Evolutionary conservation across 2,329 filamentous ascomycete genomes (phyloP).

Genomic region (Lanzia echinophila): DNA sequence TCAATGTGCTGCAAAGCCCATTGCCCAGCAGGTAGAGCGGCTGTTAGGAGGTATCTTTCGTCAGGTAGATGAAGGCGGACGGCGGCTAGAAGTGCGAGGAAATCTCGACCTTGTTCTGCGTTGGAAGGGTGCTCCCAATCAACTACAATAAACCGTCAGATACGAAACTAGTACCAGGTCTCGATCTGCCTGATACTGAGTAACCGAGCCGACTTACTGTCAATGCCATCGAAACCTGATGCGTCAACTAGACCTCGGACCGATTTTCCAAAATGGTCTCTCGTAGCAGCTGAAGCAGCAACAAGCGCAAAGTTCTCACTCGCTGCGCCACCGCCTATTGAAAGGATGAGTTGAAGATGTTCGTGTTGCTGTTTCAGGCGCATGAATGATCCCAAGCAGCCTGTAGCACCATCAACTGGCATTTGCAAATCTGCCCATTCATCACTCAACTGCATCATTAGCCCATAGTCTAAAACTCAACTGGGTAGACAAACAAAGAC

Average conservation of each 20-base stretch:
- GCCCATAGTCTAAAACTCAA: neutral
- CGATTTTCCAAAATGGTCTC: constrained; percentile 65
- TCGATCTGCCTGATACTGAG: neutral
- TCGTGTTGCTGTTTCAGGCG: constrained; percentile 64
- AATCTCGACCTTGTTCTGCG: constrained; percentile 60
- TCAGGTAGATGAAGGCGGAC: constrained; percentile 62
- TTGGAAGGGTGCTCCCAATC: constrained; percentile 74
- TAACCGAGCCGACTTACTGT: constrained; percentile 49
- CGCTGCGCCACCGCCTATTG: constrained; percentile 63
- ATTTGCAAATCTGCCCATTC: constrained; percentile 70
- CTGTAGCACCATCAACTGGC: constrained; percentile 63
- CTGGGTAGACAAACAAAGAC: constrained; percentile 58
- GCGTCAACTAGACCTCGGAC: constrained; percentile 61
- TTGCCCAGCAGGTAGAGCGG: constrained; percentile 62
- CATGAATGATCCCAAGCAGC: constrained; percentile 67
- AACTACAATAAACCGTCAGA: constrained; percentile 43
- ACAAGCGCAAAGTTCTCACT: constrained; percentile 62
- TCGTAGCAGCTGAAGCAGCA: constrained; percentile 50
- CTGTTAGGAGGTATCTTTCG: constrained; percentile 62
- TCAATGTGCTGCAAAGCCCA: constrained; percentile 65
- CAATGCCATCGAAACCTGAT: constrained; percentile 67
- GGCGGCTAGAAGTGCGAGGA: constrained; percentile 59
- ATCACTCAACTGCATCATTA: constrained; percentile 58
- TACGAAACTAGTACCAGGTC: no score
- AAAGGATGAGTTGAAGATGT: constrained; percentile 68